A percentile compares a stretch with the other conserved stretches of the same genome.
Conservation (phyloP, 176 grass and related monocot genomes). For the Pharus latifolius region DNA sequence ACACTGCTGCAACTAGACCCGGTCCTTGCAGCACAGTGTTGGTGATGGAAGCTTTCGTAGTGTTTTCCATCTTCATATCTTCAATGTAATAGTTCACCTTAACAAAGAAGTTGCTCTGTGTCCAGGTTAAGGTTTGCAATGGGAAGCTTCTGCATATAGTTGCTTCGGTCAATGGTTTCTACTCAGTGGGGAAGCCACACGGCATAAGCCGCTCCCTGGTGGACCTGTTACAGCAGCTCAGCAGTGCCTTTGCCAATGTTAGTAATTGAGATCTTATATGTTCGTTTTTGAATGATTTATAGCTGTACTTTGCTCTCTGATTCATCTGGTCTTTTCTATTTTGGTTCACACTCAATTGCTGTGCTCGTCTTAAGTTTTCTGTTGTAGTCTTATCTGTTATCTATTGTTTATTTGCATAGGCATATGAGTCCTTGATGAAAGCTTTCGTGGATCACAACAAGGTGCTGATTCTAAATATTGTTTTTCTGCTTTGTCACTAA, state of each 20-base stretch:
- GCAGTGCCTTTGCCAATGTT: slow-evolving; percentile 91
- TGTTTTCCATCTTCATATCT: no score
- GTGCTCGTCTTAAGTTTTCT: neutral
- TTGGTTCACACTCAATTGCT: neutral
- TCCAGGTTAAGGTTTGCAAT: slow-evolving; percentile 93
- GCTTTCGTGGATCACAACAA: slow-evolving; percentile 93
- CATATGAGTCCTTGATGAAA: slow-evolving; percentile 73
- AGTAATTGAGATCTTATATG: slow-evolving; percentile 1
- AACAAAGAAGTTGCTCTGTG: neutral
- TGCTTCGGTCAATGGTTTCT: slow-evolving; percentile 87
- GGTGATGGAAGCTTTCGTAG: no score
- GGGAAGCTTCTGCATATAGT: slow-evolving; percentile 72
- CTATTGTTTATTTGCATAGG: slow-evolving; percentile 34
- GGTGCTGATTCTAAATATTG: slow-evolving; percentile 27
- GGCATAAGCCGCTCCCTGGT: slow-evolving; percentile 56
- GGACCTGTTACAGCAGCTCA: slow-evolving; percentile 85
- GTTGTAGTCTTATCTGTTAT: neutral
- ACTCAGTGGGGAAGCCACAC: slow-evolving; percentile 51
- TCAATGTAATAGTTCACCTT: neutral
- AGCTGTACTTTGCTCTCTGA: neutral
- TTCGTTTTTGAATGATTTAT: neutral
- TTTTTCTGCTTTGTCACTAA: neutral
- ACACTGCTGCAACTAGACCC: no score
- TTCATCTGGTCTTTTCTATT: neutral
- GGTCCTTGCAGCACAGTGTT: no score